phyloP scores from a whole-genome alignment of 129 eudicot genomes.

The Glebionis coronaria region DNA sequence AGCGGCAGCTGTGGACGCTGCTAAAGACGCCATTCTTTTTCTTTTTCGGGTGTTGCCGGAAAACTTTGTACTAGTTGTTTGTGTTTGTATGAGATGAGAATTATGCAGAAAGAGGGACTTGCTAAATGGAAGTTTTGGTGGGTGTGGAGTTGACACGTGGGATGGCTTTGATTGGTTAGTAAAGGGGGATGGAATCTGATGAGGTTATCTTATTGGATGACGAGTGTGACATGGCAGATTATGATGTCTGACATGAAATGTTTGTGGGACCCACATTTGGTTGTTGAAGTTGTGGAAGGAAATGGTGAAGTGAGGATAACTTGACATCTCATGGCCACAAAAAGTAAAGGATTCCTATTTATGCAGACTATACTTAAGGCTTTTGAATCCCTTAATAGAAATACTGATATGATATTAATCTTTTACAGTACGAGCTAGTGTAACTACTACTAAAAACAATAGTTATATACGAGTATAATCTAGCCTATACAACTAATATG shows the following conservation, averaged over 20 bases:
- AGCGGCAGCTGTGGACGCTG: constrained; percentile 53
- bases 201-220: neutral
- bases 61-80: neutral
- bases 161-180: neutral
- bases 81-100: constrained; percentile 8
- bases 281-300: neutral
- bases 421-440: no score
- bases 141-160: constrained; percentile 27
- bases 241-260: constrained; percentile 7
- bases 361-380: no score
- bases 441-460: no score
- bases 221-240: constrained; percentile 3
- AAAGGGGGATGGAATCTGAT: neutral
- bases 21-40: constrained; percentile 61
- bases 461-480: no score
- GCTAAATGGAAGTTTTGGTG: constrained; percentile 16
- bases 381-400: no score
- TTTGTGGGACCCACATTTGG: constrained; percentile 1
- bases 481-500: no score
- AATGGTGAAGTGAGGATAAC: constrained; percentile 1
- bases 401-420: no score
- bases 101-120: neutral
- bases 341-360: neutral
- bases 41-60: neutral
- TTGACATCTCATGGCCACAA: constrained; percentile 2